Base-by-base conservation (phyloP, 225 moss, liverwort and hornwort species). In the Asterella californica region DNA sequence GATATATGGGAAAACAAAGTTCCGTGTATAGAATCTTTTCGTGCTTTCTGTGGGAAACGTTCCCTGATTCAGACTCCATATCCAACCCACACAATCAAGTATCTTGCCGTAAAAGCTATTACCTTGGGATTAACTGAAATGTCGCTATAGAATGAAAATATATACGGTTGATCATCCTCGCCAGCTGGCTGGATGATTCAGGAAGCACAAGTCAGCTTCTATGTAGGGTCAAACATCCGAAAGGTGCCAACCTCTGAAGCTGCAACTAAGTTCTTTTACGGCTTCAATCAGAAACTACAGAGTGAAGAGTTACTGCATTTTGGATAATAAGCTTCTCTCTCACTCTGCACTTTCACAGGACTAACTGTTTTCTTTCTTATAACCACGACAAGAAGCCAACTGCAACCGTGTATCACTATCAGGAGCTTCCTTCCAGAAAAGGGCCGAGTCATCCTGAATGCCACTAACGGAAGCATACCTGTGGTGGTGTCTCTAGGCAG, bases 131-230 rank as follows among this genome's bases (percentile, higher is more conserved):
- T 91, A 5, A 88, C 84, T 15, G 88, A 90, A 45, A 96, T 85
- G 47, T 96, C 96, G 67, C 83, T 88, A n/a, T 96, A 90, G 78
- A 96, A 96, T 71, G 84, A 92, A 76, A 94, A 96, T 12, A 87
- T 74, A 79, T 84, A 90, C 0, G 91, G 91, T 53, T 90, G 87
- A 0, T 91, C 85, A 0, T 92, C 92, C 75, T 96, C 94, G 0
- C 54, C 91, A 62, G 87, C 89, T 63, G 81, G 54, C 87, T 82
- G 85, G 83, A 77, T 74, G 50, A 54, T 74, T 17, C 18, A 32
- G 53, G 12, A 74, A 19, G 0, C 6, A 18, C 24, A 67, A n/a
- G 32, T 74, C 6, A 74, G 53, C 27, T 33, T 32, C 52, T 53
- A 30, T 50, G 0, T 12, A 27, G 30, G 9, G 29, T 63, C 29